Percentiles rank a stretch among this genome's conserved stretches.
Evolutionary conservation across 306 rosid species (phyloP).

Genomic region (Trifolium repens): DNA sequence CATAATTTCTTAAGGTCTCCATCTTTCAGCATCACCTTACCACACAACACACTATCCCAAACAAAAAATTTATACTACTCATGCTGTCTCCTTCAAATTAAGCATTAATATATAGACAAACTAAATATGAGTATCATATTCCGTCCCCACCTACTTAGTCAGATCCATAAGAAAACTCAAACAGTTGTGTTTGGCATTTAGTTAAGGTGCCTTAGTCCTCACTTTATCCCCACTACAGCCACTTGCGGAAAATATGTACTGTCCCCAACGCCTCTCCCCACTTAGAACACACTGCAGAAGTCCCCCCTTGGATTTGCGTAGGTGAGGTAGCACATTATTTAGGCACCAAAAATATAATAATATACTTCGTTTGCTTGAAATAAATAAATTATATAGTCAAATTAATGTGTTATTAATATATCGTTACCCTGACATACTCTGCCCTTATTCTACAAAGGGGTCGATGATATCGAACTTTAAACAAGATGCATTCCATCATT

Average conservation of each 20-base stretch:
- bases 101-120: conserved; percentile 31
- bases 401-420: no score
- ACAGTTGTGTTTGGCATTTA: not conserved
- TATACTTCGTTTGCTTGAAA: not conserved
- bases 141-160: conserved; percentile 39
- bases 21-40: conserved; percentile 23
- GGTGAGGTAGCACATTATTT: not conserved
- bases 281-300: conserved; percentile 7
- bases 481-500: no score
- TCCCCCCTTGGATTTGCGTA: not conserved
- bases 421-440: no score
- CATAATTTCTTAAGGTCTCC: conserved; percentile 37
- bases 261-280: not conserved
- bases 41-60: not conserved
- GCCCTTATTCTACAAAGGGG: no score
- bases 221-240: conserved; percentile 63
- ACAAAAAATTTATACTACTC: conserved; percentile 1
- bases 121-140: conserved; percentile 16
- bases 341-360: not conserved
- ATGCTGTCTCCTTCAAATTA: conserved; percentile 17
- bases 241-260: conserved; percentile 25
- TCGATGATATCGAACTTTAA: no score
- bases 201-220: conserved; percentile 44
- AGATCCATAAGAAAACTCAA: conserved; percentile 30
- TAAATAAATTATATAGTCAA: no score